Base-by-base conservation (phyloP, 805 yeast genomes). In the Candida ficus region DNA sequence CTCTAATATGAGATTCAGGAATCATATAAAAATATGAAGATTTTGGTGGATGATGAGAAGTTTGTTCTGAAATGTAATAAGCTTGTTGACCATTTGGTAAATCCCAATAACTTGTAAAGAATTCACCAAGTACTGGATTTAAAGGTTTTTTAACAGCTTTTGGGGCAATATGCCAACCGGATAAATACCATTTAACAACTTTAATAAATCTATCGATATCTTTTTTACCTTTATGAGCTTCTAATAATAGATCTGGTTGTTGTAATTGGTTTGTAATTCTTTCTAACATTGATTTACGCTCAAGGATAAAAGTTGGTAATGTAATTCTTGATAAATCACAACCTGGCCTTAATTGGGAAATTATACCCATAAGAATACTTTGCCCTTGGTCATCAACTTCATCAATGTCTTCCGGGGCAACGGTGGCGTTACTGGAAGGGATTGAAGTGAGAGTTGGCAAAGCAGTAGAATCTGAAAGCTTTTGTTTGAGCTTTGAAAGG, bases 101-200 rank as follows among this genome's bases (percentile, higher is more conserved):
- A 53, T 89, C 93, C 99, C 99, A 93, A 60, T 83, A 90, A 56
- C 96, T 83, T 17, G 87, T 76, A 62, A 87, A 93, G 50, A 83
- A 74, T 60, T 93, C 99, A 23, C 98, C 97, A 20, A 93, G 60
- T 7, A 93, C 88, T 2, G 99, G 99, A 58, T 93, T 93, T 54
- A 93, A 70, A 0, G 99, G 99, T 62, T 93, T 93, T 61, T 93
- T 93, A 13, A 93, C 99, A 4, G 98, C 99, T 59, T 91, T 91
- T 22, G 98, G 99, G 1, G 97, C 93, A 60, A 93, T 93, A 58
- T 93, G 97, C 98, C 98, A 93, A 35, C 95, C 88, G 4, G 96
- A 77, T 61, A 93, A 70, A 60, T 93, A 93, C 96, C 96, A 91
- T 55, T 79, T 78, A 18, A 84, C 80, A 7, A 91, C 81, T 33